These are phyloP conservation scores for Fomitopsis schrenkii DNA, from an alignment of 1,284 basidiomycete species.

Conservation along the genomic window DNA sequence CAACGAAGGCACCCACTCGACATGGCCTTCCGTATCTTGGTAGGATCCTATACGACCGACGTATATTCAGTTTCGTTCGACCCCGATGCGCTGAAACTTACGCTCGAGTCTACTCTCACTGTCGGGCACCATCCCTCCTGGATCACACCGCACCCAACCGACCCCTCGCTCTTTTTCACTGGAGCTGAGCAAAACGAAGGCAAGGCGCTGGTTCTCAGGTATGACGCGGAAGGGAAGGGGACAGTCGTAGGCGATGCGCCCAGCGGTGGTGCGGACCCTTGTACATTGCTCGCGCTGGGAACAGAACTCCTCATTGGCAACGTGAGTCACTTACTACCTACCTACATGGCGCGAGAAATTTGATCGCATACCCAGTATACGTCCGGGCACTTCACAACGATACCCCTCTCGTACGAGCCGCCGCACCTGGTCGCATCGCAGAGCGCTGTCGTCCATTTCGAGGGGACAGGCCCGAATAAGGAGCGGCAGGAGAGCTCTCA, in stretches of 20 bases:
- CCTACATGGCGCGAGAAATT: not conserved
- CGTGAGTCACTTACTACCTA: slow-evolving; percentile 40
- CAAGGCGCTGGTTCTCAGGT: slow-evolving; percentile 49
- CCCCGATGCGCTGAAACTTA: slow-evolving; percentile 34
- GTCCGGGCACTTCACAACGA: slow-evolving; percentile 45
- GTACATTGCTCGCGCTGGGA: slow-evolving; percentile 46
- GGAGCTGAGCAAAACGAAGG: slow-evolving; percentile 59
- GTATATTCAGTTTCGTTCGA: slow-evolving; percentile 48
- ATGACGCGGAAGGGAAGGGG: slow-evolving; percentile 39
- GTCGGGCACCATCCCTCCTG: slow-evolving; percentile 69
- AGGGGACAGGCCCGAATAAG: slow-evolving; percentile 52
- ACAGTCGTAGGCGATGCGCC: slow-evolving; percentile 39
- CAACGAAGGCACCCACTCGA: no score
- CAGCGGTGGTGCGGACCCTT: slow-evolving; percentile 60
- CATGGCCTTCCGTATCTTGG: slow-evolving; percentile 47
- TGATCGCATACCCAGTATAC: slow-evolving; percentile 45
- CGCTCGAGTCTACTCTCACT: slow-evolving; percentile 37
- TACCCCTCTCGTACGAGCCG: slow-evolving; percentile 44
- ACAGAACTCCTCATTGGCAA: slow-evolving; percentile 60
- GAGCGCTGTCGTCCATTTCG: slow-evolving; percentile 19
- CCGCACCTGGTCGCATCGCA: slow-evolving; percentile 36
- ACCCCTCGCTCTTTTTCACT: slow-evolving; percentile 48
- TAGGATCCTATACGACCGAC: slow-evolving; percentile 59
- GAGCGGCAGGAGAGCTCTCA: slow-evolving; percentile 64
- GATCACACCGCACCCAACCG: slow-evolving; percentile 55